phyloP scores from a whole-genome alignment of 768 basidiomycete species.

The Lentinus tigrinus region DNA sequence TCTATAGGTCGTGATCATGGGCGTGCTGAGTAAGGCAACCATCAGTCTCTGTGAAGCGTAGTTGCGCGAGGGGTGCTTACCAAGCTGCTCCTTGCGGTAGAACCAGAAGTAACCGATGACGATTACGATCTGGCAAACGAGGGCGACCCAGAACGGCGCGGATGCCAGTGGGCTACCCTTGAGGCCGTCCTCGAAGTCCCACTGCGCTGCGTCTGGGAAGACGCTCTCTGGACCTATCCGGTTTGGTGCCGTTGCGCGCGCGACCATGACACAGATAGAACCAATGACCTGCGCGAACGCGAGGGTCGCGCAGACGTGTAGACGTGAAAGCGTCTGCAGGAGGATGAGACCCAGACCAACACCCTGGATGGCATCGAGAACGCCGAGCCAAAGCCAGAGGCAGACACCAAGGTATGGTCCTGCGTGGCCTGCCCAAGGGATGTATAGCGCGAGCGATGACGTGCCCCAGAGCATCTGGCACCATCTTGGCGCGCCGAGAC shows the following conservation, averaged over 20 bases:
- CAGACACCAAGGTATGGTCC: slow-evolving; percentile 90
- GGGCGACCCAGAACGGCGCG: slow-evolving; percentile 86
- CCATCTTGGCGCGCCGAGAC: slow-evolving; percentile 91
- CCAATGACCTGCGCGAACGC: slow-evolving; percentile 91
- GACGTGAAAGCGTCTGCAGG: slow-evolving; percentile 81
- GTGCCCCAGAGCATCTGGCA: slow-evolving; percentile 98
- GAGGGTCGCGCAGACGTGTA: slow-evolving; percentile 92
- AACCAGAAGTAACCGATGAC: slow-evolving; percentile 95
- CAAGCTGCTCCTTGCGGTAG: slow-evolving; percentile 92
- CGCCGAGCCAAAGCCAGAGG: slow-evolving; percentile 94
- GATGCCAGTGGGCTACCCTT: slow-evolving; percentile 78
- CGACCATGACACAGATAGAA: slow-evolving; percentile 88
- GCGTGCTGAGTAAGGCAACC: slow-evolving; percentile 24
- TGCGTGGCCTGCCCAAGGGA: slow-evolving; percentile 85
- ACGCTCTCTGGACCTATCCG: slow-evolving; percentile 86
- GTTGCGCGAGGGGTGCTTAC: slow-evolving; percentile 37
- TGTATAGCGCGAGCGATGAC: slow-evolving; percentile 87
- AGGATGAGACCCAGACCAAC: slow-evolving; percentile 92
- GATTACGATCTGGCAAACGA: slow-evolving; percentile 77
- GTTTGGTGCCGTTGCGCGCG: slow-evolving; percentile 87
- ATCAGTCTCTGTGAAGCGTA: not conserved
- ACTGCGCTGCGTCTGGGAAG: slow-evolving; percentile 89
- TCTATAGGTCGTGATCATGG: slow-evolving; percentile 33
- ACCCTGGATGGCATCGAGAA: slow-evolving; percentile 91
- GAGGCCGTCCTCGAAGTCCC: slow-evolving; percentile 80